A percentile compares a stretch with the other conserved stretches of the same genome.
Conservation (phyloP, 768 basidiomycete genomes). For the Podaxis pistillaris region DNA sequence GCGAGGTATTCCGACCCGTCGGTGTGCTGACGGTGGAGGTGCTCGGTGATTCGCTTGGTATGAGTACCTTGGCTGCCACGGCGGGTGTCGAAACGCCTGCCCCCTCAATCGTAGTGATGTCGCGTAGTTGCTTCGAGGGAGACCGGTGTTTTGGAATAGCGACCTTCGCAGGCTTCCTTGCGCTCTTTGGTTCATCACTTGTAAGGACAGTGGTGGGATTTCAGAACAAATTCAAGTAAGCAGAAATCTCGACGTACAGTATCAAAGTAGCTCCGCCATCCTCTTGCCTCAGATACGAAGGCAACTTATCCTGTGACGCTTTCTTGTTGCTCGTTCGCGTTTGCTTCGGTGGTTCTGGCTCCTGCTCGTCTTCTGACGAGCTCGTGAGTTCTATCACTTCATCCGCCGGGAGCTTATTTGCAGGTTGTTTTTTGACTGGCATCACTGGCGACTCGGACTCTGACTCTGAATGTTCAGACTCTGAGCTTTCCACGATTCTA, state of each 20-base stretch:
- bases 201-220: background rate
- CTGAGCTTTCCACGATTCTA: slow-evolving; percentile 36
- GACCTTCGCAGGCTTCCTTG: slow-evolving; percentile 41
- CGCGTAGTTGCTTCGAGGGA: background rate
- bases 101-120: slow-evolving; percentile 14
- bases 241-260: slow-evolving; percentile 24
- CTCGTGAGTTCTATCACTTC: slow-evolving; percentile 5
- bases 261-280: slow-evolving; percentile 31
- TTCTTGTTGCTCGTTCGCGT: background rate
- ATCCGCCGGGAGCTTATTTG: slow-evolving; percentile 21
- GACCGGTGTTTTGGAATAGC: background rate
- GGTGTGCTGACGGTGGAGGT: background rate
- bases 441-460: slow-evolving; percentile 24
- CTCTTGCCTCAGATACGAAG: slow-evolving; percentile 4
- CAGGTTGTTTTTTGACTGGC: slow-evolving; percentile 27
- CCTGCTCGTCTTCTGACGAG: background rate
- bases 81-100: slow-evolving; percentile 2
- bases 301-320: background rate
- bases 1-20: background rate
- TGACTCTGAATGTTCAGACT: slow-evolving; percentile 25
- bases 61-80: background rate
- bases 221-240: background rate
- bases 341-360: background rate
- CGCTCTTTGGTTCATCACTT: slow-evolving; percentile 49
- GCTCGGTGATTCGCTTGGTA: background rate